A percentile compares a stretch with the other conserved stretches of the same genome.
Evolutionary conservation across 176 grass and related monocot genomes (phyloP).

Genomic region (Miscanthus lutarioriparius): DNA sequence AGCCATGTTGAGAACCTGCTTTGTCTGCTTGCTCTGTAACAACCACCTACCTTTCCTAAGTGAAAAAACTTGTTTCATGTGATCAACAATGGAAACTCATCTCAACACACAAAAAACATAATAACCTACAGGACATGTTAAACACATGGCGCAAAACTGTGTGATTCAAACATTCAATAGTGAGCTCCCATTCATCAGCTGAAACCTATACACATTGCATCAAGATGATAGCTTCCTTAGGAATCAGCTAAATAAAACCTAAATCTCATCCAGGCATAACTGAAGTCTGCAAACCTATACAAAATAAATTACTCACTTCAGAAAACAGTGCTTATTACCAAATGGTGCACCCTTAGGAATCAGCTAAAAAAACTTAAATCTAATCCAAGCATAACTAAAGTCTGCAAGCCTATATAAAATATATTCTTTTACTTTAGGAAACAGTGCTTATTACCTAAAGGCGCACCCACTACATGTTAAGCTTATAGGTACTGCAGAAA

Average conservation of each 20-base stretch:
- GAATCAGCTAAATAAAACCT: not conserved
- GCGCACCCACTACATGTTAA: not conserved
- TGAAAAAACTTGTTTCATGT: not conserved
- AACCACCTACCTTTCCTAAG: not conserved
- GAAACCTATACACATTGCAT: conserved; percentile 5
- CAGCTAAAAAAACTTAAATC: not conserved
- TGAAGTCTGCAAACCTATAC: not conserved
- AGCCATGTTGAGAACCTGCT: not conserved
- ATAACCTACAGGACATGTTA: not conserved
- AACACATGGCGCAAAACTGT: not conserved
- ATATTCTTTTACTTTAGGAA: not conserved
- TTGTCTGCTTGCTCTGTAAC: not conserved
- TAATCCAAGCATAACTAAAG: not conserved
- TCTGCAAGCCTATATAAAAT: not conserved
- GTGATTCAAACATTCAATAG: not conserved
- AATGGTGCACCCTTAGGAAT: not conserved
- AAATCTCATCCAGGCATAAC: not conserved
- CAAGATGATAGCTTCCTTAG: not conserved
- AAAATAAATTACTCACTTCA: not conserved
- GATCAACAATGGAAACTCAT: not conserved
- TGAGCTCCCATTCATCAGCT: conserved; percentile 3
- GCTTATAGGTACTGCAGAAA: not conserved
- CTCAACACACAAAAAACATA: not conserved
- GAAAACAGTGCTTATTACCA: not conserved
- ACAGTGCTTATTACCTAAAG: not conserved